These are phyloP conservation scores for Tylopilus orsonianus DNA, from an alignment of 1,284 basidiomycete genomes.

Conservation along the genomic window DNA sequence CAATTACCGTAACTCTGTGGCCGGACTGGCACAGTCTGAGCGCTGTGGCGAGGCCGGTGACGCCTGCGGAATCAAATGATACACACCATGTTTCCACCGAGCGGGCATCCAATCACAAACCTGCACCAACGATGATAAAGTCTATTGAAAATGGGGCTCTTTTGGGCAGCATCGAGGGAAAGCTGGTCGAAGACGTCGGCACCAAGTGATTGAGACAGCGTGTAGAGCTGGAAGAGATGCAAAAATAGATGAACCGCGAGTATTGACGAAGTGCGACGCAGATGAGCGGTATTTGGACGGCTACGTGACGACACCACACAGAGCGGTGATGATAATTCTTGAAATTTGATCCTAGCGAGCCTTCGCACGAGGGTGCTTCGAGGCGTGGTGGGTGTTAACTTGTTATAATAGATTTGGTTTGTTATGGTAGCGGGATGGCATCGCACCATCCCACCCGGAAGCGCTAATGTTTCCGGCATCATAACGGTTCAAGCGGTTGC, in stretches of 20 bases:
- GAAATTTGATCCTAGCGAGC: conserved; percentile 20
- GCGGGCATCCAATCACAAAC: conserved; percentile 23
- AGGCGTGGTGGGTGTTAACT: neutral
- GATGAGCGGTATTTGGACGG: conserved; percentile 24
- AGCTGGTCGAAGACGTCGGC: neutral
- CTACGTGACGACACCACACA: conserved; percentile 4
- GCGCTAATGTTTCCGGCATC: neutral
- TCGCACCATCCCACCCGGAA: neutral
- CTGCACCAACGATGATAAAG: conserved; percentile 50
- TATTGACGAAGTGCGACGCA: neutral
- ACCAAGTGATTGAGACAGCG: neutral
- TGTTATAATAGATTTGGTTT: conserved; percentile 2
- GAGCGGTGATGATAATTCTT: neutral
- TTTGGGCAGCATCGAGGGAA: conserved; percentile 20
- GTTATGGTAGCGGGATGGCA: conserved; percentile 14
- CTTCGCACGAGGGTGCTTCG: conserved; percentile 23
- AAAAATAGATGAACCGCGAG: conserved; percentile 1
- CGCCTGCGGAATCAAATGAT: conserved; percentile 30
- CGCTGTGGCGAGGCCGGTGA: conserved; percentile 51
- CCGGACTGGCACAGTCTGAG: conserved; percentile 48
- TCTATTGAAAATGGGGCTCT: conserved; percentile 39
- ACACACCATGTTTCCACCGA: neutral
- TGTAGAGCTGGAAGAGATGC: neutral
- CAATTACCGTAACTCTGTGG: conserved; percentile 51
- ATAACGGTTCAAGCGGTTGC: conserved; percentile 5